phyloP scores from a whole-genome alignment of 2,329 filamentous ascomycete species.

The Aspergillus clavatus region DNA sequence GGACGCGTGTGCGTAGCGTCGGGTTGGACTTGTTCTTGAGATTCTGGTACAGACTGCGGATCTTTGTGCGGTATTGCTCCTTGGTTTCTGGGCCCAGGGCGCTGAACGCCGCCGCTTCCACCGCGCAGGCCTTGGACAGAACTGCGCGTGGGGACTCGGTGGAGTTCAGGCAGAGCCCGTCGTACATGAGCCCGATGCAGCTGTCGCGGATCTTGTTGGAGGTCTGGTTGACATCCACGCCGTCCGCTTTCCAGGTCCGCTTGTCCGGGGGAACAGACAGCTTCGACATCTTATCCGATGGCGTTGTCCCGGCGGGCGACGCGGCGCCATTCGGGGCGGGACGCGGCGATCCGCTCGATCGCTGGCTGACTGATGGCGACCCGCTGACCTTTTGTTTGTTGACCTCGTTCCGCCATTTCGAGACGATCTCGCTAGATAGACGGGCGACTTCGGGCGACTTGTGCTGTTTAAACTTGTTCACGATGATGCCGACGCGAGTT shows the following conservation, averaged over 20 bases:
- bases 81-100: slow-evolving; percentile 65
- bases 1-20: slow-evolving; percentile 68
- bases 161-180: slow-evolving; percentile 75
- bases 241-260: slow-evolving; percentile 76
- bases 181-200: slow-evolving; percentile 88
- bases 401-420: slow-evolving; percentile 54
- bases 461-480: slow-evolving; percentile 80
- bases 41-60: slow-evolving; percentile 89
- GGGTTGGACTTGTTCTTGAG: slow-evolving; percentile 88
- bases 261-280: slow-evolving; percentile 62
- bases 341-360: slow-evolving; percentile 38
- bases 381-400: slow-evolving; percentile 45
- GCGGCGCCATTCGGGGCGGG: slow-evolving; percentile 49
- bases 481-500: slow-evolving; percentile 85
- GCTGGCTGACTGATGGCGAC: slow-evolving; percentile 35
- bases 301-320: slow-evolving; percentile 47
- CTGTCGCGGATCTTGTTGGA: slow-evolving; percentile 70
- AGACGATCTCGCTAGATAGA: slow-evolving; percentile 75
- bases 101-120: slow-evolving; percentile 72
- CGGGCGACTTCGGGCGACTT: slow-evolving; percentile 68
- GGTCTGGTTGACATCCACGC: slow-evolving; percentile 71
- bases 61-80: slow-evolving; percentile 75
- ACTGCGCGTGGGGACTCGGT: slow-evolving; percentile 57
- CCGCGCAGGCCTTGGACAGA: slow-evolving; percentile 60
- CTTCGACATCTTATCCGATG: slow-evolving; percentile 49